phyloP scores from a whole-genome alignment of 179 eudicot genomes.

The Sideroxylon spinosum region DNA sequence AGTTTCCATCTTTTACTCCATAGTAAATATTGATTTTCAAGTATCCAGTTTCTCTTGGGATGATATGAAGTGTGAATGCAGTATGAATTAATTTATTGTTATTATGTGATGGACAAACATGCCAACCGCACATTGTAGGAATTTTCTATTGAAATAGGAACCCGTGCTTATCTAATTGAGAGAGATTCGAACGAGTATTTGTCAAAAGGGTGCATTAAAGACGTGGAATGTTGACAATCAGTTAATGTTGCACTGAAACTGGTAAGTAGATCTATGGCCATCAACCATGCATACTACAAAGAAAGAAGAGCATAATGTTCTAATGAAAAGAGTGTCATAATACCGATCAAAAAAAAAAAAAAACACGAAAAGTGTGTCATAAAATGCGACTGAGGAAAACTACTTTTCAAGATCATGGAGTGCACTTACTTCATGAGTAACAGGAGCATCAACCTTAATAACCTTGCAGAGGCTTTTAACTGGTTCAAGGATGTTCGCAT shows the following conservation, averaged over 20 bases:
- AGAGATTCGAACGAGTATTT: not conserved
- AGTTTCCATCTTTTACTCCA: too few species aligned
- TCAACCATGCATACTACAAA: too few species aligned
- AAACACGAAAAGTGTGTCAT: not conserved
- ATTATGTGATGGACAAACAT: too few species aligned
- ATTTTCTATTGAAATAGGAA: not conserved
- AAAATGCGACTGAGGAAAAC: not conserved
- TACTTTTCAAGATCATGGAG: not conserved
- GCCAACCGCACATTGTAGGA: not conserved
- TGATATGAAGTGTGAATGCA: not conserved
- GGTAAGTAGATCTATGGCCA: not conserved
- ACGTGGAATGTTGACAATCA: not conserved
- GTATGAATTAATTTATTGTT: too few species aligned
- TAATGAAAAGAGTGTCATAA: not conserved
- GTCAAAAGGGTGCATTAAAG: not conserved
- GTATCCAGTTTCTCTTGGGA: not conserved
- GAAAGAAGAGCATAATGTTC: too few species aligned
- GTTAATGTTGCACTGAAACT: not conserved
- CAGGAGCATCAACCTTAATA: constrained; percentile 39
- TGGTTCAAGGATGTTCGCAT: constrained; percentile 33
- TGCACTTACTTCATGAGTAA: constrained; percentile 43
- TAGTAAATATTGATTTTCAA: too few species aligned
- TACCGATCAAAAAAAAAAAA: too few species aligned
- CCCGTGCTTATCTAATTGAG: not conserved
- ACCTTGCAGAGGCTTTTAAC: constrained; percentile 41